These are phyloP conservation scores for Aschersonia sp. DNA, from an alignment of 2,329 filamentous ascomycete species.

Conservation along the genomic window DNA sequence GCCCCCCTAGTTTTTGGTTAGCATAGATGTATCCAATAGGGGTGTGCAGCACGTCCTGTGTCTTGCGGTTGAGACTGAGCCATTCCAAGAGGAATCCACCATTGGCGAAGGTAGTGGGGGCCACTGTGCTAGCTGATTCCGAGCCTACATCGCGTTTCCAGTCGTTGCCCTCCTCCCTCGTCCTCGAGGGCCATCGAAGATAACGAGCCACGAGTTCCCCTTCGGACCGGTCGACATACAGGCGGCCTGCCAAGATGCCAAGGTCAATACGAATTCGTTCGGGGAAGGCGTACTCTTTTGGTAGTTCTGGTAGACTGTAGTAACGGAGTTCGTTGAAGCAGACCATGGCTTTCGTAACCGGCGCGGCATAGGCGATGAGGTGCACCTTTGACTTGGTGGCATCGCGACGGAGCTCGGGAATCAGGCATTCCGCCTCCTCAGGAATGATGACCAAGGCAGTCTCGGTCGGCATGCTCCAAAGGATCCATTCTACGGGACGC, in stretches of 20 bases:
- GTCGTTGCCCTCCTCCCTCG: slow-evolving; percentile 11
- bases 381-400: slow-evolving; percentile 15
- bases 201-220: slow-evolving; percentile 10
- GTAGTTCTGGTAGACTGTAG: slow-evolving; percentile 34
- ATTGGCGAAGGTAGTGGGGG: too few relatives aligned
- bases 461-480: slow-evolving; percentile 33
- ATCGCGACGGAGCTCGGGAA: slow-evolving; percentile 27
- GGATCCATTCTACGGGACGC: slow-evolving; percentile 44
- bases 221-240: slow-evolving; percentile 43
- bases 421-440: slow-evolving; percentile 45
- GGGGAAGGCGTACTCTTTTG: slow-evolving; percentile 25
- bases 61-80: slow-evolving; percentile 35
- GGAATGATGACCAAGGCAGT: slow-evolving; percentile 44
- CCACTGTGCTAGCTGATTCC: too few relatives aligned
- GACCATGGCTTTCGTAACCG: slow-evolving; percentile 45
- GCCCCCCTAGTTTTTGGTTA: too few relatives aligned
- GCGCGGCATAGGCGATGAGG: slow-evolving; percentile 43
- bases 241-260: slow-evolving; percentile 42
- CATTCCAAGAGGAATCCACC: slow-evolving; percentile 42
- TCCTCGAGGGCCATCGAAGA: not conserved
- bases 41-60: slow-evolving; percentile 41
- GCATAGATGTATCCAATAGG: slow-evolving; percentile 42
- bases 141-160: too few relatives aligned
- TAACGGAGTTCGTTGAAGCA: slow-evolving; percentile 40
- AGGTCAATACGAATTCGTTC: slow-evolving; percentile 41